Evolutionary conservation across 1,139 yeast species (phyloP), one percentile per base, ranked within the genome.

Genomic region (Candida sp.): DNA sequence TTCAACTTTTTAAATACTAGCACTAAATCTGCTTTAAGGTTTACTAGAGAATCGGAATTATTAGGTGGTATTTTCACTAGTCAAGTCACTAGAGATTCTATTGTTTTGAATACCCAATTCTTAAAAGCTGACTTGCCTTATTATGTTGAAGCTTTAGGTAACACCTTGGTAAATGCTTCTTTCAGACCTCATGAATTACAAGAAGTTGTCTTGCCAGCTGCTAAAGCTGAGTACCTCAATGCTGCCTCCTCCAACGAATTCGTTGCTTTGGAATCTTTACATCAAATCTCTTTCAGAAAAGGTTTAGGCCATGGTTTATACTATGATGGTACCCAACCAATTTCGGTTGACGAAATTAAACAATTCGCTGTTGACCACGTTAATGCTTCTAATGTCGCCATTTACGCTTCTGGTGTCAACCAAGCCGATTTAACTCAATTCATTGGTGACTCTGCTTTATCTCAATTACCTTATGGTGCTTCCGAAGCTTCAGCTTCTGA

Each of bases 21-120:
- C 52, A 66, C 81, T 57, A 89, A 90, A 68, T 86, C 96, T 32
- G 97, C 96, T 29, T 78, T 93, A 63, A 87, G 99, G 74, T 77
- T 91, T 61, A 87, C 91, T 59, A 87, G 99, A 70, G 99, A 95
- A 73, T 74, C 93, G 45, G 99, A 95, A 73, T 81, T 93, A 54
- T 78, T 93, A 57, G 99, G 99, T 53, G 98, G 97, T 61, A 70
- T 70, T 51, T 81, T 89, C 65, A 64, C 79, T 41, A 75, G 95
- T 40, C 59, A 66, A 45, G 84, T 89, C 55, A 82, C 89, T 63
- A 86, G 97, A 75, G 98, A 93, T 65, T 76, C 84, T 58, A 79
- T 95, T 53, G 79, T 87, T 51, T 79, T 93, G 62, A 77, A 81
- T 55, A 84, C 98, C 46, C 77, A 81, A 56, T 93, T 93, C 75